phyloP scores from a whole-genome alignment of 2,329 filamentous ascomycete species.

The Microascus cirrosus region DNA sequence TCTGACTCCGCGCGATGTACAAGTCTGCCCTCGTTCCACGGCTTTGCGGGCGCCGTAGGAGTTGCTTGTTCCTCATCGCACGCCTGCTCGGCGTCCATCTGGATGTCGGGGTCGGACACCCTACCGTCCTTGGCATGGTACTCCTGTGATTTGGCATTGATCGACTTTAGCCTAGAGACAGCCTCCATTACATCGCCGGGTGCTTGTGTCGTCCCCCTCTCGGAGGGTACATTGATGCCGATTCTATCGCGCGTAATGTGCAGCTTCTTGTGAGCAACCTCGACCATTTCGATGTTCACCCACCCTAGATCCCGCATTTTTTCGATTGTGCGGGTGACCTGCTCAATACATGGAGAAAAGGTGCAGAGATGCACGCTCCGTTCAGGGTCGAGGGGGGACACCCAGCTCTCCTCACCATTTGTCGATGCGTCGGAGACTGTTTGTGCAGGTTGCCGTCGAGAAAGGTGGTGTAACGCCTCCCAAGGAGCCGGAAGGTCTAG shows the following conservation, averaged over 20 bases:
- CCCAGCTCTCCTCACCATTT: slow-evolving; percentile 21
- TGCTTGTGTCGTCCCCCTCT: slow-evolving; percentile 59
- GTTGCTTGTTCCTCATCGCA: slow-evolving; percentile 13
- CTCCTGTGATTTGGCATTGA: slow-evolving; percentile 57
- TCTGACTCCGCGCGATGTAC: slow-evolving; percentile 77
- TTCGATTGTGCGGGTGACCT: slow-evolving; percentile 78
- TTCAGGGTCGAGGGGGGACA: slow-evolving; percentile 59
- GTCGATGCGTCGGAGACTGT: slow-evolving; percentile 9
- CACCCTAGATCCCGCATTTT: slow-evolving; percentile 72
- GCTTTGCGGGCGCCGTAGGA: slow-evolving; percentile 22
- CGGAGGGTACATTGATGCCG: slow-evolving; percentile 52
- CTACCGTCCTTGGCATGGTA: slow-evolving; percentile 37
- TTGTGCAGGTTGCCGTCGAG: slow-evolving; percentile 32
- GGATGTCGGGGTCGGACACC: slow-evolving; percentile 12
- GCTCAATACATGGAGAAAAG: slow-evolving; percentile 95
- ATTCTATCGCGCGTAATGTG: slow-evolving; percentile 75
- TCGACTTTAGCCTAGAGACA: slow-evolving; percentile 57
- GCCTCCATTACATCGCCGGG: slow-evolving; percentile 73
- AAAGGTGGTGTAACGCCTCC: slow-evolving; percentile 68
- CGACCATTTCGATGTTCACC: slow-evolving; percentile 89
- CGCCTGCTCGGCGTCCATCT: slow-evolving; percentile 8
- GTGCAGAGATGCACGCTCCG: slow-evolving; percentile 73
- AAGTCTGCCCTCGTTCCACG: slow-evolving; percentile 66
- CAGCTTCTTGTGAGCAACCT: slow-evolving; percentile 68
- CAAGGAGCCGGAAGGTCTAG: slow-evolving; percentile 74